Evolutionary conservation across 306 rosid genomes (phyloP).

Genomic region (cucumber (Cucumis sativus)): Cucumber_9930_V3 NC_026660.2:20300001-20300500

Average conservation of each 20-base stretch:
- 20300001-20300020: slow-evolving; percentile 68
- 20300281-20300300: background rate
- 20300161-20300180: slow-evolving; percentile 1
- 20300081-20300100: slow-evolving; percentile 38
- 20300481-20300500: no score
- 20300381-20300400: no score
- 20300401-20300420: no score
- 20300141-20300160: slow-evolving; percentile 54
- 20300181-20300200: slow-evolving; percentile 61
- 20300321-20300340: background rate
- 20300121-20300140: slow-evolving; percentile 88
- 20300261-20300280: background rate
- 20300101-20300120: slow-evolving; percentile 87
- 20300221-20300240: slow-evolving; percentile 89
- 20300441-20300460: no score
- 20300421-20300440: no score
- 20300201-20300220: slow-evolving; percentile 73
- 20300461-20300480: no score
- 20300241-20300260: slow-evolving; percentile 80
- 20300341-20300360: background rate
- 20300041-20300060: slow-evolving; percentile 90
- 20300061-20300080: slow-evolving; percentile 25
- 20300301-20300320: slow-evolving; percentile 12
- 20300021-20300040: slow-evolving; percentile 71
- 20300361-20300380: slow-evolving; percentile 7